Evolutionary conservation across 805 yeast genomes (phyloP), one percentile per base, ranked within the genome.

Genomic region (Candida ascalaphidarum): DNA sequence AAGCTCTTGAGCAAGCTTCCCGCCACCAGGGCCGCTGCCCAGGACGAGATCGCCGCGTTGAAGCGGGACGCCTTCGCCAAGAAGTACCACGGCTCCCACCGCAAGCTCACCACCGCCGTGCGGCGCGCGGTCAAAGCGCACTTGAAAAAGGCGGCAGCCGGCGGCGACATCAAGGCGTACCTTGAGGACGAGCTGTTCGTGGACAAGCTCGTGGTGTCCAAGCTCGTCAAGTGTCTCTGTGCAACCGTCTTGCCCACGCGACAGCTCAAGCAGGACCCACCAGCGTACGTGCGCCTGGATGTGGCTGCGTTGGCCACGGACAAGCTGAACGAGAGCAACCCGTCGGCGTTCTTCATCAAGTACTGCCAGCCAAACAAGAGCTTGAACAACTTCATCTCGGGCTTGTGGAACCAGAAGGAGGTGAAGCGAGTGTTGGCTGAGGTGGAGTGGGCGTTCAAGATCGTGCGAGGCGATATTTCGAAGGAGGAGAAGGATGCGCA

Each of bases 331-430:
- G 25, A 40, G 11, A 26, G 44, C 6, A 69, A 74, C 39, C 80
- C 82, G 2, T 55, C 65, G 22, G 52, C 57, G 19, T 74, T 62
- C 33, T 63, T 64, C 47, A 63, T 55, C 25, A 40, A 43, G 2
- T 48, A 63, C 43, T 55, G 70, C 21, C 67, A 62, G 37, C 40
- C 46, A 30, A 49, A 56, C 36, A 58, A 56, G 36, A 52, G 36
- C 5, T 29, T 63, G 21, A 74, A 77, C 43, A 63, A 59, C 30
- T 42, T 63, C 25, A 50, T 76, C 29, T 70, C 78, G 4, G 61
- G 46, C 28, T 26, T 71, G 11, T 69, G 67, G 62, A 70, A 71
- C 36, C 55, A 52, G 39, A 59, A 59, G 34, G 40, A 46, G 7
- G 40, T 68, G n/a, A 62, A 60, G 36, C 44, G 44, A 21, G 23